These are phyloP conservation scores for Dipodascus albidus DNA, from an alignment of 805 yeast species.

Conservation along the genomic window DNA sequence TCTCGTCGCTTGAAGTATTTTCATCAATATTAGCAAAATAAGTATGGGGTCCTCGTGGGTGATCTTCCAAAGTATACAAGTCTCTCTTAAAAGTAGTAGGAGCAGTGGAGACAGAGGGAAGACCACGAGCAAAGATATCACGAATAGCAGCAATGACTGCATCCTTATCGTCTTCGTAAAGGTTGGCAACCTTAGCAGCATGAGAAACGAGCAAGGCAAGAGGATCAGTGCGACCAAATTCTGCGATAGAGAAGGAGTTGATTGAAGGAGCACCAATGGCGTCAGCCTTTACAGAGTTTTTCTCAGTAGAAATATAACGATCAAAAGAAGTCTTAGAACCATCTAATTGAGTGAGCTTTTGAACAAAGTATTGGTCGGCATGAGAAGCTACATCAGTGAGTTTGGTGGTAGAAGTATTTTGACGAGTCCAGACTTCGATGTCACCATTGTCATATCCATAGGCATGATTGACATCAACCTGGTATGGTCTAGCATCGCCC, in stretches of 20 bases:
- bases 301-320: background rate
- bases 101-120: background rate
- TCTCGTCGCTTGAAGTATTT: background rate
- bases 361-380: background rate
- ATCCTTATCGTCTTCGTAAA: background rate
- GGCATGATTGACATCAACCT: constrained; percentile 1
- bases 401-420: background rate
- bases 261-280: background rate
- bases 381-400: background rate
- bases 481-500: background rate
- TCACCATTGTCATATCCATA: background rate
- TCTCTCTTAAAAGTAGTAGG: background rate
- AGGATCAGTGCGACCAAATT: constrained; percentile 1
- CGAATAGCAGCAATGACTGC: background rate
- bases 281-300: background rate
- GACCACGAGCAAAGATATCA: constrained; percentile 1
- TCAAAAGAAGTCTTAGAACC: background rate
- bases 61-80: background rate
- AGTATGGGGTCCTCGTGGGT: background rate
- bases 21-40: background rate
- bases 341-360: background rate
- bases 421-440: background rate
- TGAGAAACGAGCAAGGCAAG: background rate
- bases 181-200: constrained; percentile 1
- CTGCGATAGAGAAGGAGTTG: background rate